A percentile compares a stretch with the other conserved stretches of the same genome.
Conservation (phyloP, 768 basidiomycete species). For the Coprinellus micaceus region DNA sequence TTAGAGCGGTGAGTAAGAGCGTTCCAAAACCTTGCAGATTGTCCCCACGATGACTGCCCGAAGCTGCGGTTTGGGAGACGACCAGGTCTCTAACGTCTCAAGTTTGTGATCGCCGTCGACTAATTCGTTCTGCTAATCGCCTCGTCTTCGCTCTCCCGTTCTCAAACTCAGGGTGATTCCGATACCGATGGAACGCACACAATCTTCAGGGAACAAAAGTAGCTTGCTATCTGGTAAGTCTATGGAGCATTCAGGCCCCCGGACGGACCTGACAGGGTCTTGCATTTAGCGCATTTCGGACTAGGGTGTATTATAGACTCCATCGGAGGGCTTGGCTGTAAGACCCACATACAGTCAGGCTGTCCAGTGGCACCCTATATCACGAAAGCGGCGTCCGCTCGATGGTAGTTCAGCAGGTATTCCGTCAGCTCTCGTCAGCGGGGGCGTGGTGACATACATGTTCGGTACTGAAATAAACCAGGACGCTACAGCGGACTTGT, state of each 20-base stretch:
- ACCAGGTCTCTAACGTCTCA: background rate
- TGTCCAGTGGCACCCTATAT: too few species aligned
- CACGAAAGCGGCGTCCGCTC: too few species aligned
- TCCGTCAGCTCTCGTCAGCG: too few species aligned
- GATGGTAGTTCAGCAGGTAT: too few species aligned
- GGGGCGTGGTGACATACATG: too few species aligned
- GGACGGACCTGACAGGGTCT: background rate
- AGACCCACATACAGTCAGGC: too few species aligned
- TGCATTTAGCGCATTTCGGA: too few species aligned
- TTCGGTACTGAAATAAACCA: too few species aligned
- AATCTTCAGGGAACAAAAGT: background rate
- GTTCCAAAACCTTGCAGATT: background rate
- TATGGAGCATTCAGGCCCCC: background rate
- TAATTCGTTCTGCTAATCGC: slow-evolving; percentile 1
- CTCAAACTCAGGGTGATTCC: background rate
- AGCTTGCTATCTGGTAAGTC: background rate
- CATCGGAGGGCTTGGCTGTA: too few species aligned
- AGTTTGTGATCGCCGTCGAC: slow-evolving; percentile 2
- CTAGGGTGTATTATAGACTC: too few species aligned
- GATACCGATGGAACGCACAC: background rate
- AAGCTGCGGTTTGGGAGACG: background rate
- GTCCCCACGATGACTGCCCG: background rate
- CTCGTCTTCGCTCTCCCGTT: background rate
- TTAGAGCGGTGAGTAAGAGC: background rate
- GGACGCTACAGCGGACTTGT: too few species aligned